Conservation (phyloP, 2,329 filamentous ascomycete genomes). For the Trichoderma koningiopsis region DNA sequence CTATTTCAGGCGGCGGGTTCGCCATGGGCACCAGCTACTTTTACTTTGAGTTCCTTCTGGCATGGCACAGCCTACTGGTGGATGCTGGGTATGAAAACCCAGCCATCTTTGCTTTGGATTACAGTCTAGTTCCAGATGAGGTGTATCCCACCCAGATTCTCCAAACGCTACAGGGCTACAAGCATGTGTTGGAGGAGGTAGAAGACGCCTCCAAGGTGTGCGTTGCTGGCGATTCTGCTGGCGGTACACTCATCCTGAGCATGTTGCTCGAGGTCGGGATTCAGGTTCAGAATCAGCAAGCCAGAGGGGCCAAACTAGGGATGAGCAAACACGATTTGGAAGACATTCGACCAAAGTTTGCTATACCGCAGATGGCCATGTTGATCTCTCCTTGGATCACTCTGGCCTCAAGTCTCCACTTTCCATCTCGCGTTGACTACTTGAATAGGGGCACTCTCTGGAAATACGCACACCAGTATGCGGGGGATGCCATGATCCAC, state of each 20-base stretch:
- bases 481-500: constrained; percentile 46
- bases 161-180: constrained; percentile 70
- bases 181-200: constrained; percentile 64
- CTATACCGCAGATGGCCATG: constrained; percentile 57
- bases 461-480: constrained; percentile 70
- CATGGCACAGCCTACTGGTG: constrained; percentile 68
- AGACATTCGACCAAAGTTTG: constrained; percentile 31
- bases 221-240: constrained; percentile 78
- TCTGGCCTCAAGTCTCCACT: constrained; percentile 67
- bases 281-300: constrained; percentile 32
- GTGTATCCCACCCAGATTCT: constrained; percentile 73
- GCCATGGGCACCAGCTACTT: constrained; percentile 81
- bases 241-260: constrained; percentile 72
- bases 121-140: constrained; percentile 75
- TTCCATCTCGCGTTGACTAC: constrained; percentile 73
- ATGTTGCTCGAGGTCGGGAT: constrained; percentile 67
- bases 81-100: constrained; percentile 71
- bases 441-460: constrained; percentile 67
- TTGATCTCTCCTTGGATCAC: constrained; percentile 83
- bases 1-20: constrained; percentile 69
- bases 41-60: constrained; percentile 80
- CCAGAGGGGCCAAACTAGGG: constrained; percentile 26
- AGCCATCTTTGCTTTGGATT: constrained; percentile 77
- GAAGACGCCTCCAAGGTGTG: constrained; percentile 64
- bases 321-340: constrained; percentile 28